Base-by-base conservation (phyloP, 148 eudicot species). In the Suaeda aralocaspica region DNA sequence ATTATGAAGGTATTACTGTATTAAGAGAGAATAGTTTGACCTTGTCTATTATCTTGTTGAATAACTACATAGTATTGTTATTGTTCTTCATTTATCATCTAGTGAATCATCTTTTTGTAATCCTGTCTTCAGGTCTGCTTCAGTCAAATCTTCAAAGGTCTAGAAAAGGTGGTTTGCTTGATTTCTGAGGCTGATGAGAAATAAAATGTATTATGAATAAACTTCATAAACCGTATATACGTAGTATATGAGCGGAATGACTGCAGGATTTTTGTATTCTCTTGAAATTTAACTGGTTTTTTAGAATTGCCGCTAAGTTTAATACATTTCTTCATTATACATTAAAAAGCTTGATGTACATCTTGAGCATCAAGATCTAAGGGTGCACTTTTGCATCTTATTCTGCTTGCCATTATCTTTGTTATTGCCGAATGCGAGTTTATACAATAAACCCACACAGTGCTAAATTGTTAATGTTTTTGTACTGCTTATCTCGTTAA, bases 111-210 rank as follows among this genome's bases (percentile, higher is more conserved):
- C 22, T 39, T 22, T 1, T n/a, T n/a, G n/a, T 1, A 2, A 68
- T 59, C 24, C 12, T 57, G 4, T 22, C 25, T 79, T 24, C 84
- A 84, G 87, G 82, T 60, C 81, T 36, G 41, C 70, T 45, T 79
- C 81, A 39, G 62, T 44, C 64, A 75, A 78, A 66, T 26, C 33
- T 24, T 31, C 48, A 16, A 42, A 29, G 52, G 8, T 59, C 58
- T 77, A 60, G n/a, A 67, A 60, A 29, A 45, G 33, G 28, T 12
- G 26, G 59, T 30, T 58, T 72, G 63, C 26, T 45, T 52, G 49
- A 14, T n/a, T n/a, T n/a, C n/a, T n/a, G n/a, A n/a, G n/a, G n/a
- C n/a, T 52, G 49, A 14, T 57, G 65, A 34, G 21, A 57, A 57
- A 45, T 29, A 59, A 66, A 5, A 25, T 34, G 24, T 24, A 18